Conservation (phyloP, 2,329 filamentous ascomycete species). For the Ilyonectria sp. region DNA sequence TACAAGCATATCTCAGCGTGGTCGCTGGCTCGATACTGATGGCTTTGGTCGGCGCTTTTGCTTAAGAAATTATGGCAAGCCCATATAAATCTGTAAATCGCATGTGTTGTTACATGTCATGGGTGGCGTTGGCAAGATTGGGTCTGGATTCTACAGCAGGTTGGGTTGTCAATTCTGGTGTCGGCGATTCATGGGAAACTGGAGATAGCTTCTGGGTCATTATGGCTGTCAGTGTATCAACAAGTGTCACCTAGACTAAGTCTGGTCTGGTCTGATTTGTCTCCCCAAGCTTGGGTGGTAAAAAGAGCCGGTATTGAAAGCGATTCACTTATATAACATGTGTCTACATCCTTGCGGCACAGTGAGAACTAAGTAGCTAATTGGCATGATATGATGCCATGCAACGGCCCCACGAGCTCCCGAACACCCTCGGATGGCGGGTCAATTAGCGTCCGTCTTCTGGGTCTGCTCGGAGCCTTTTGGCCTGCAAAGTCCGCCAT, state of each 20-base stretch:
- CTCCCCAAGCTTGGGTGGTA: too few relatives aligned
- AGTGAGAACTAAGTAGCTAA: neutral
- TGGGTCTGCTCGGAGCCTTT: constrained; percentile 11
- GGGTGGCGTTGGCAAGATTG: constrained; percentile 22
- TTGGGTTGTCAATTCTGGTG: neutral
- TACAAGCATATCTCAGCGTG: constrained; percentile 76
- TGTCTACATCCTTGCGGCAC: neutral
- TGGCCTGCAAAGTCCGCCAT: constrained; percentile 1
- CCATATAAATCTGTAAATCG: constrained; percentile 35
- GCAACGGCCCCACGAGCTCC: constrained; percentile 37
- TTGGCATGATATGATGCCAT: neutral
- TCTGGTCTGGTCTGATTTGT: neutral
- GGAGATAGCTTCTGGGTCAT: too few relatives aligned
- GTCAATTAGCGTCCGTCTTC: constrained; percentile 25
- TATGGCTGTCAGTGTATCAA: neutral
- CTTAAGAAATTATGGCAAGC: constrained; percentile 56
- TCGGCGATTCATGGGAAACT: constrained; percentile 2
- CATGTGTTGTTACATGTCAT: constrained; percentile 21
- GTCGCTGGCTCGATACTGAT: constrained; percentile 76
- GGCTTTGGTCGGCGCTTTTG: constrained; percentile 82
- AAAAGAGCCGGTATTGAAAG: neutral
- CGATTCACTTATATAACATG: constrained; percentile 1
- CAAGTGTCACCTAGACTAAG: neutral
- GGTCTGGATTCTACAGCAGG: constrained; percentile 6
- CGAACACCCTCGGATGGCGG: constrained; percentile 36